Base-by-base conservation (phyloP, 768 basidiomycete genomes). In the Psilocybe cubensis region DNA sequence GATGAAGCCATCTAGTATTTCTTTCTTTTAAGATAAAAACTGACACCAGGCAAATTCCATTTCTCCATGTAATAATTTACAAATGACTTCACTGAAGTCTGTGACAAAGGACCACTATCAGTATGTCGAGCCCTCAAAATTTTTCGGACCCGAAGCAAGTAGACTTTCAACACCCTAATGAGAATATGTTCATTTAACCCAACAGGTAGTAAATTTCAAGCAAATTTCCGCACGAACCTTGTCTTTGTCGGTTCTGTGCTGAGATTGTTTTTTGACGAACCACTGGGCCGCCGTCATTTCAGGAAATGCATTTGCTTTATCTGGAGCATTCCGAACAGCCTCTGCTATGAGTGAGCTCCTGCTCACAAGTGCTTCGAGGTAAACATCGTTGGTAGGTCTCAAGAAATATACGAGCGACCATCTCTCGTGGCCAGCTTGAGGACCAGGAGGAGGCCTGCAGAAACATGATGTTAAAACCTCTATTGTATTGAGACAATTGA, bases 321-420 rank as follows among this genome's bases (percentile, higher is more conserved):
- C 64, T 0, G n/a, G n/a, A n/a, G 63, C 17, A 12, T 60, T 67
- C 42, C 63, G 68, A 9, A 71, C 73, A 7, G 82, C 75, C 4
- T 78, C 75, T 12, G 76, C 76, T 17, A 87, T 77, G 4, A 78
- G 35, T 0, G 70, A 53, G 50, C 83, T 85, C 7, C 78, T 68
- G 12, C 81, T 73, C 2, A 70, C 64, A 24, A 86, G 68, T 4
- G 84, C 75, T 21, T 73, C 75, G 9, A 86, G 77, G 2, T 74
- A 56, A 31, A 77, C 71, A 6, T 76, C 73, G 64, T 83, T 75
- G 1, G 76, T 79, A 0, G 85, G 85, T 27, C 86, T 78, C 1
- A 79, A 81, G 71, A 87, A 86, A 68, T 80, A 87, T 0, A 85
- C 84, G 12, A 86, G 72, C 11, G 85, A 87, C 79, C 81, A 87